Evolutionary conservation across 345 rosid species (phyloP), one percentile per base, ranked within the genome.

Genomic region (Adansonia digitata): DNA sequence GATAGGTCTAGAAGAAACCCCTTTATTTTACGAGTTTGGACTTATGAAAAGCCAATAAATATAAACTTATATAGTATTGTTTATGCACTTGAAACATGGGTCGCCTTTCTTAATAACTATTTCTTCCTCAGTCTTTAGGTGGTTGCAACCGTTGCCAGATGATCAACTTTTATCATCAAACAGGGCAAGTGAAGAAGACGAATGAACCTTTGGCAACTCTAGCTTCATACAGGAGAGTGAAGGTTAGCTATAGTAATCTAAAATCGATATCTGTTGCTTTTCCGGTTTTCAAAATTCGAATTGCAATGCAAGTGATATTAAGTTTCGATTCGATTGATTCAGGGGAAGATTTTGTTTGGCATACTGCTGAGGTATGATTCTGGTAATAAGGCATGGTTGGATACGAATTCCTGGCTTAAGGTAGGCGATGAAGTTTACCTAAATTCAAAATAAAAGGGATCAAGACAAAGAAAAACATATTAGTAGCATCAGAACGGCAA

Each of bases 121-220:
- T 72, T 45, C 4, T 37, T 27, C 57, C 69, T 48, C 88, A 95
- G 98, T 91, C 92, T 1, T 72, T 91, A 76, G 98, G 99, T 31
- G 97, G 99, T 63, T 95, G 99, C 88, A 89, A 86, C 82, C 90
- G 98, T 34, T 93, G 98, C 87, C 96, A 95, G 75, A 88, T 85
- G 96, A 87, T 90, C 78, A 91, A 91, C 81, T 60, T 89, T 62
- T 73, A 60, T 59, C 79, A 76, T 29, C 84, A 87, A 79, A 84
- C 75, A 72, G 96, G 92, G 74, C 82, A 75, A 81, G 91, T 88
- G 72, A 81, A 57, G 78, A 92, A 85, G 81, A 86, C 98, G 43
- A 94, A 80, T 2, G 97, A 94, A 84, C 96, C 99, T 49, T 79
- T 93, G 80, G 81, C 88, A 62, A 89, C 99, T 31, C 79, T 94